These are phyloP conservation scores for Nannizzia gypsea DNA, from an alignment of 2,329 filamentous ascomycete genomes.

Conservation along the genomic window DNA sequence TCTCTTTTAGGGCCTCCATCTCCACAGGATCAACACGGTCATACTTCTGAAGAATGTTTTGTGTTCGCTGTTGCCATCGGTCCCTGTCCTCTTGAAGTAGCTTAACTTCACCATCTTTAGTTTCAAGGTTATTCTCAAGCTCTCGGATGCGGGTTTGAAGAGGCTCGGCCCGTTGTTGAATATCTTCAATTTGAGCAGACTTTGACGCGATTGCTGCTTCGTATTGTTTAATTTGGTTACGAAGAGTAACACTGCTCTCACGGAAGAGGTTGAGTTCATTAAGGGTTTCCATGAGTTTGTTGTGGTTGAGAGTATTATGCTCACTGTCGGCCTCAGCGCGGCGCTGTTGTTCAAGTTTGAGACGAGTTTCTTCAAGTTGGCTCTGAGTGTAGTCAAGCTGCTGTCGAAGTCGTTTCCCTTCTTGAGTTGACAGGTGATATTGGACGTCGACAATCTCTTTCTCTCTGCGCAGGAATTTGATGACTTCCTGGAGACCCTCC, in stretches of 20 bases:
- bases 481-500: slow-evolving; percentile 77
- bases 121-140: slow-evolving; percentile 67
- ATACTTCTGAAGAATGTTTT: slow-evolving; percentile 92
- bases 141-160: slow-evolving; percentile 69
- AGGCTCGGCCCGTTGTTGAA: slow-evolving; percentile 66
- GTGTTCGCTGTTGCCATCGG: slow-evolving; percentile 87
- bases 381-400: slow-evolving; percentile 77
- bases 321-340: slow-evolving; percentile 61
- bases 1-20: slow-evolving; percentile 75
- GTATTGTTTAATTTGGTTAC: slow-evolving; percentile 71
- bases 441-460: slow-evolving; percentile 99
- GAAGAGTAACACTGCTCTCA: slow-evolving; percentile 83
- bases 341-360: slow-evolving; percentile 85
- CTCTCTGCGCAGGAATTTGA: slow-evolving; percentile 80
- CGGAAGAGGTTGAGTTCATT: slow-evolving; percentile 93
- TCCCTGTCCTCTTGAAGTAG: slow-evolving; percentile 85
- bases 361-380: slow-evolving; percentile 75
- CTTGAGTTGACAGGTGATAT: slow-evolving; percentile 76
- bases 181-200: slow-evolving; percentile 59
- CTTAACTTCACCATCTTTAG: slow-evolving; percentile 76
- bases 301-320: slow-evolving; percentile 64
- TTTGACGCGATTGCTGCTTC: slow-evolving; percentile 67
- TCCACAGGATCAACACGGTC: slow-evolving; percentile 90
- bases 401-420: slow-evolving; percentile 77
- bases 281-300: slow-evolving; percentile 84